Conservation (phyloP, 2,329 filamentous ascomycete genomes). For the Neopestalotiopsis sp. region DNA sequence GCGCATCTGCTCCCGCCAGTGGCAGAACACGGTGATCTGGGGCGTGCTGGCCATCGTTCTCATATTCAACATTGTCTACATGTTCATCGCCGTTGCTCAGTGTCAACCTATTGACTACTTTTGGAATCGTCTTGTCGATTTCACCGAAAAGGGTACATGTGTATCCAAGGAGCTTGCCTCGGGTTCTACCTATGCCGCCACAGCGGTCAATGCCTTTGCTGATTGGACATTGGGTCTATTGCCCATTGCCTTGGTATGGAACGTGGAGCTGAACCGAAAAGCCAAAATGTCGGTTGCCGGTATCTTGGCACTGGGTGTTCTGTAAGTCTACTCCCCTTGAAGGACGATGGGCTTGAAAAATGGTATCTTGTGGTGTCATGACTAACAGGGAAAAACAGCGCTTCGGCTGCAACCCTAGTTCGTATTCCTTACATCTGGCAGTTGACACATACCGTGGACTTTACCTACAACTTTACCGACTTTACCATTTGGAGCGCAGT, state of each 20-base stretch:
- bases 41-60: conserved; percentile 36
- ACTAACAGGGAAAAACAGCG: conserved; percentile 29
- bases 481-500: conserved; percentile 50
- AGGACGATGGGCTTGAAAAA: too few relatives aligned
- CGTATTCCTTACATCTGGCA: conserved; percentile 48
- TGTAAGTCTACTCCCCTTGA: conserved; percentile 37
- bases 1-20: conserved; percentile 40
- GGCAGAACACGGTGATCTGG: conserved; percentile 42
- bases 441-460: conserved; percentile 42
- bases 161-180: conserved; percentile 35
- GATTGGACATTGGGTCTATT: conserved; percentile 44
- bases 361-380: too few relatives aligned
- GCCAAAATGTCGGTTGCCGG: conserved; percentile 41
- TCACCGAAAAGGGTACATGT: conserved; percentile 36
- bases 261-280: conserved; percentile 40
- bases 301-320: conserved; percentile 39
- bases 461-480: conserved; percentile 46
- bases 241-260: conserved; percentile 42
- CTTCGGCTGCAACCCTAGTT: conserved; percentile 47
- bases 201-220: conserved; percentile 37
- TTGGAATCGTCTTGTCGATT: conserved; percentile 41
- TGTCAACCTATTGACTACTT: conserved; percentile 44
- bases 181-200: conserved; percentile 41
- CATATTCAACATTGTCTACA: conserved; percentile 40
- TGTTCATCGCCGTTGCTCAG: conserved; percentile 45